Evolutionary conservation across 805 yeast species (phyloP).

Genomic region (Starmera pachycereana): DNA sequence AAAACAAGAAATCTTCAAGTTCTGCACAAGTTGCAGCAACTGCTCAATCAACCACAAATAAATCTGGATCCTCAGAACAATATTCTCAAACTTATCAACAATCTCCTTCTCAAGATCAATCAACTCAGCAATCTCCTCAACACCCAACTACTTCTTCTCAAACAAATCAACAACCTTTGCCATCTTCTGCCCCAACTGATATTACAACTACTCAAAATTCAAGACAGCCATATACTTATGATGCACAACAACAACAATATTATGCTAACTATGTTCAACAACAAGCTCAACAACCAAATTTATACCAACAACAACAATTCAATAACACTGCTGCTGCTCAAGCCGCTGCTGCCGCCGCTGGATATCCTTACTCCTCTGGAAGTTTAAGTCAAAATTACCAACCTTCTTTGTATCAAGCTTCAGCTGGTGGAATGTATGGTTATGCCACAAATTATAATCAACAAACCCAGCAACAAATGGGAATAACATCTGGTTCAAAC

Average conservation of each 20-base stretch:
- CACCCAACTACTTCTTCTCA: too few relatives aligned
- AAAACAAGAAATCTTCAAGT: not conserved
- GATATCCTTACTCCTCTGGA: not conserved
- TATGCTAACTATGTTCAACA: constrained; percentile 1
- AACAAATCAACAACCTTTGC: too few relatives aligned
- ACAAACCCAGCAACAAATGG: constrained; percentile 4
- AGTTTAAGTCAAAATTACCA: not conserved
- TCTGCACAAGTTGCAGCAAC: not conserved
- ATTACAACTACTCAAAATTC: not conserved
- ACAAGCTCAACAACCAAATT: constrained; percentile 3
- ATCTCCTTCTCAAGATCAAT: not conserved
- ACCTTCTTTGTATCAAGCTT: not conserved
- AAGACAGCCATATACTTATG: not conserved
- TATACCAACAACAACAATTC: constrained; percentile 4
- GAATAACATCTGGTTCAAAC: constrained; percentile 4
- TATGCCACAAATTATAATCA: constrained; percentile 5
- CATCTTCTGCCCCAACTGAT: not conserved
- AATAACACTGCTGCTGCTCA: constrained; percentile 5
- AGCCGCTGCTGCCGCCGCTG: constrained; percentile 4
- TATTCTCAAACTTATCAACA: not conserved
- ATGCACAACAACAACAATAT: not conserved
- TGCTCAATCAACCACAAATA: not conserved
- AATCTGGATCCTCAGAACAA: not conserved
- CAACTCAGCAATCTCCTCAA: too few relatives aligned
- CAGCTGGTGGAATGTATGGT: constrained; percentile 3